Base-by-base conservation (phyloP, 2,329 filamentous ascomycete genomes). In the Hortaea sp. region DNA sequence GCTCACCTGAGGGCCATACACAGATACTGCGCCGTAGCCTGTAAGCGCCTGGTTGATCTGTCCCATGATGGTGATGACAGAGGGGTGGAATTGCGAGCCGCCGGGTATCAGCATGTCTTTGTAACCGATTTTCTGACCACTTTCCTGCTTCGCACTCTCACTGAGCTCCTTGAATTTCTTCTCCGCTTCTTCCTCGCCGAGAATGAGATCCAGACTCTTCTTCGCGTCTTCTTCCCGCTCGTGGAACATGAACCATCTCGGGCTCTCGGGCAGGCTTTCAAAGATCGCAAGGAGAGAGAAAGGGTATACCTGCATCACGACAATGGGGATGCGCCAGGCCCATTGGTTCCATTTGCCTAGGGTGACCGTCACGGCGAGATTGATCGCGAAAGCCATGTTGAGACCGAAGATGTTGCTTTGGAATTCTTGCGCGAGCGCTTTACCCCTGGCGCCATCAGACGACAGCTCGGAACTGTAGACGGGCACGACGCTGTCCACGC, bases 381-480 rank as follows among this genome's bases (percentile, higher is more conserved):
- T 82, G 59, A 81, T 73, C 0, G 66, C 71, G 57, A 80, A 81
- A 0, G 77, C 78, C 70, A 79, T 72, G 48, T 79, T 69, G 2
- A 82, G 60, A 0, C 78, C 77, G 46, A 80, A 76, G 51, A 82
- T 81, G 52, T 82, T 82, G 59, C 72, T 74, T 57, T 81, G 78
- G 54, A 82, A 82, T 53, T 81, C 77, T 55, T 82, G 75, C 1
- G 77, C 77, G 39, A 82, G 60, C 1, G 78, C 76, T 53, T 73
- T 74, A 5, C 78, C 78, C 39, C 78, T 64, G 2, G 74, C 69
- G 42, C 72, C 73, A 54, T 80, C 77, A n/a, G 71, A 70, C 2
- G 70, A 68, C 30, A 81, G 64, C 55, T 81, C 78, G 10, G 71
- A 71, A 47, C 69, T 74, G 61, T 81, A 81, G 1, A 79, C 73